Conservation (phyloP, 2,329 filamentous ascomycete genomes). For the Fusarium subtropicale region DNA sequence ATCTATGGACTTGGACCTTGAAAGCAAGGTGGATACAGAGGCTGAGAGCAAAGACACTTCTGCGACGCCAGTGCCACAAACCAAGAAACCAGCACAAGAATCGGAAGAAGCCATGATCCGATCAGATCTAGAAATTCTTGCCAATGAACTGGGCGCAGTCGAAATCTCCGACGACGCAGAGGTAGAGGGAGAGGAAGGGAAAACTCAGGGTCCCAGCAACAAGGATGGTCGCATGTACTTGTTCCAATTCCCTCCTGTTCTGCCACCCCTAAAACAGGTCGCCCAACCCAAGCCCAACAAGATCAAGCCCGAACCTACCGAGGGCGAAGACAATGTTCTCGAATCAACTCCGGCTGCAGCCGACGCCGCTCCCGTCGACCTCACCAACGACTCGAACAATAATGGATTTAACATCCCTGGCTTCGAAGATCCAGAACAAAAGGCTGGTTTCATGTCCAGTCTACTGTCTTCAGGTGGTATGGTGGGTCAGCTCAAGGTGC, state of each 20-base stretch:
- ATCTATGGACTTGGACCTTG: conserved; percentile 57
- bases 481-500: conserved; percentile 69
- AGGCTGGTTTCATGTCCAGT: conserved; percentile 53
- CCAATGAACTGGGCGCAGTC: conserved; percentile 57
- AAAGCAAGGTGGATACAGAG: conserved; percentile 42
- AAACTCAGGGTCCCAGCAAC: conserved; percentile 49
- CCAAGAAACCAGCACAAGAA: conserved; percentile 51
- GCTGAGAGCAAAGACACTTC: conserved; percentile 43
- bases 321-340: conserved; percentile 55
- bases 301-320: conserved; percentile 58
- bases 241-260: conserved; percentile 72
- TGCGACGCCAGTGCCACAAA: conserved; percentile 38
- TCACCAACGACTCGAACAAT: conserved; percentile 54
- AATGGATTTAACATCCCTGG: conserved; percentile 22
- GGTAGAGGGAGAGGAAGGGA: conserved; percentile 22
- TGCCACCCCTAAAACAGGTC: conserved; percentile 63
- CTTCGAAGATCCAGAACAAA: conserved; percentile 51
- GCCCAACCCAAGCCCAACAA: conserved; percentile 46
- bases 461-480: conserved; percentile 65
- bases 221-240: conserved; percentile 70
- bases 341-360: conserved; percentile 46
- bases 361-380: conserved; percentile 53
- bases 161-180: conserved; percentile 47
- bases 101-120: conserved; percentile 55
- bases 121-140: conserved; percentile 56